These are phyloP conservation scores for Alternaria atra DNA, from an alignment of 2,329 filamentous ascomycete genomes.

Conservation along the genomic window DNA sequence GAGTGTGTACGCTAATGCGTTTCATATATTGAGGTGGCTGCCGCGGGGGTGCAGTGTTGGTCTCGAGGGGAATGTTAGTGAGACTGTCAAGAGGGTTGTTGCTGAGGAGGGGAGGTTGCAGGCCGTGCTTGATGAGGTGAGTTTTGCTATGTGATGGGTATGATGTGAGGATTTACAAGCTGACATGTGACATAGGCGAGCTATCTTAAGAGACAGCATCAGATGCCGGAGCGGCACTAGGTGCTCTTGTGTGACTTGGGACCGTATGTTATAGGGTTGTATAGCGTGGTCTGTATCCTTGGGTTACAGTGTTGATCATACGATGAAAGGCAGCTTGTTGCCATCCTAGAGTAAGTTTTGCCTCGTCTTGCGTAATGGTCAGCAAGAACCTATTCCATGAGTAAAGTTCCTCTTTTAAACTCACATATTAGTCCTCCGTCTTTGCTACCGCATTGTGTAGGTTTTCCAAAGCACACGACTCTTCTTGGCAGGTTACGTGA, in stretches of 20 bases:
- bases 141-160: conserved; percentile 5
- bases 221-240: conserved; percentile 48
- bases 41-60: conserved; percentile 54
- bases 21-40: conserved; percentile 58
- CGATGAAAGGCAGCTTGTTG: not conserved
- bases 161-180: not conserved
- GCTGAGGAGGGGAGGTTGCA: conserved; percentile 54
- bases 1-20: conserved; percentile 58
- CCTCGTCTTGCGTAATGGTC: not conserved
- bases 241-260: not conserved
- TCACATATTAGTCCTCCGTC: not conserved
- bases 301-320: not conserved
- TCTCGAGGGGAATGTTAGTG: conserved; percentile 52
- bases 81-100: conserved; percentile 54
- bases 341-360: not conserved
- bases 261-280: not conserved
- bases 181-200: conserved; percentile 27
- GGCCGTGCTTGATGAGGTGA: conserved; percentile 53
- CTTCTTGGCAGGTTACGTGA: not conserved
- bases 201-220: conserved; percentile 49
- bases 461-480: not conserved
- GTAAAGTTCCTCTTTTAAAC: not conserved
- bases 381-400: not conserved
- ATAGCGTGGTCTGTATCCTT: too few relatives aligned
- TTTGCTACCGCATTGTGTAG: not conserved